These are phyloP conservation scores for Fusarium sp. DNA, from an alignment of 2,329 filamentous ascomycete species.

Conservation along the genomic window DNA sequence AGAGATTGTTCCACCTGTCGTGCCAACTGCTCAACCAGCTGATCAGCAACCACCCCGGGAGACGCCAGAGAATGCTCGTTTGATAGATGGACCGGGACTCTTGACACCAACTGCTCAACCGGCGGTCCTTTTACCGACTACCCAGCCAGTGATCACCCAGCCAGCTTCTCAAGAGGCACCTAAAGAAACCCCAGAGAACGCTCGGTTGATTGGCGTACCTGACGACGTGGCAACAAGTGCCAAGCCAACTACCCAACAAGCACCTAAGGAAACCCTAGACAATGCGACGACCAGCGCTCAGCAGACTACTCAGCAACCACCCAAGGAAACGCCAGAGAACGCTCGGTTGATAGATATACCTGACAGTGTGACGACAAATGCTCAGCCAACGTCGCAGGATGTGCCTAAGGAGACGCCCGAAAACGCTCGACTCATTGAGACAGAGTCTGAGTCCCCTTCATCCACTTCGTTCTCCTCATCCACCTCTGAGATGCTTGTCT, in stretches of 20 bases:
- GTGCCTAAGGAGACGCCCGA: slow-evolving; percentile 11
- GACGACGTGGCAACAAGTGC: not conserved
- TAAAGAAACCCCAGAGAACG: slow-evolving; percentile 20
- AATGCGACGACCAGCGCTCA: not conserved
- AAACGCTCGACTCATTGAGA: slow-evolving; percentile 22
- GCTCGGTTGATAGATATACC: slow-evolving; percentile 18
- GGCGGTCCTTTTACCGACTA: not conserved
- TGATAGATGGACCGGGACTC: too few species aligned
- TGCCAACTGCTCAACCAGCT: not conserved
- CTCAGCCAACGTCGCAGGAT: not conserved
- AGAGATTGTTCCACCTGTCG: slow-evolving; percentile 1
- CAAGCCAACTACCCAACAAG: not conserved
- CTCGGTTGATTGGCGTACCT: slow-evolving; percentile 16
- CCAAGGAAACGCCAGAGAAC: slow-evolving; percentile 10
- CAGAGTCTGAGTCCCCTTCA: slow-evolving; percentile 5
- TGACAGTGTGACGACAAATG: slow-evolving; percentile 16
- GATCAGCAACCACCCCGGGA: too few species aligned
- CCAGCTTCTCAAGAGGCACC: slow-evolving; percentile 16
- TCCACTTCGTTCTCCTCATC: not conserved
- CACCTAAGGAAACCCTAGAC: not conserved
- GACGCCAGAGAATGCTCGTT: too few species aligned
- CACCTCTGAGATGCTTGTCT: slow-evolving; percentile 37
- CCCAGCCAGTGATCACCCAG: slow-evolving; percentile 2
- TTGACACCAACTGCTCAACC: too few species aligned
- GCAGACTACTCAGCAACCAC: not conserved